These are phyloP conservation scores for Ophiocordyceps camponoti-floridani DNA, from an alignment of 2,329 filamentous ascomycete genomes.

Conservation along the genomic window DNA sequence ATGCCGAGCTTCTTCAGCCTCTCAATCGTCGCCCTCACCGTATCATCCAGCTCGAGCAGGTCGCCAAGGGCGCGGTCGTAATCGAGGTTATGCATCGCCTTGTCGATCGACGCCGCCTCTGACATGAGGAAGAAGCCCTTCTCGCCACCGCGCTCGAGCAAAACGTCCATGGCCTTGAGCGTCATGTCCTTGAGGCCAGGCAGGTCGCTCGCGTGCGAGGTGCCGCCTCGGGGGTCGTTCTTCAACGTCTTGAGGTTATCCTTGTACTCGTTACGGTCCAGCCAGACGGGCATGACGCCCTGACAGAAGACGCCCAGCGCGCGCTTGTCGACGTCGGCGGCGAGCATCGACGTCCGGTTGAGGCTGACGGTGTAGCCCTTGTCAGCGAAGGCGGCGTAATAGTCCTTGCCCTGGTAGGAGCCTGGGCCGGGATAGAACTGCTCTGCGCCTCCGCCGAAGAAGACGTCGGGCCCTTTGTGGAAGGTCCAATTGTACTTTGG, in stretches of 20 bases:
- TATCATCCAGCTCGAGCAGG: constrained; percentile 72
- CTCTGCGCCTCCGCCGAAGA: constrained; percentile 69
- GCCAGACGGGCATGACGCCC: constrained; percentile 64
- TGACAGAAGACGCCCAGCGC: constrained; percentile 64
- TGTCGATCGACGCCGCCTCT: constrained; percentile 72
- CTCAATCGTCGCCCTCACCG: constrained; percentile 54
- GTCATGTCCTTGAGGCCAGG: constrained; percentile 84
- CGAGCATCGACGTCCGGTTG: constrained; percentile 55
- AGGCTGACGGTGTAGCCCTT: constrained; percentile 53
- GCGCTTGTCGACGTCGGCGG: constrained; percentile 37
- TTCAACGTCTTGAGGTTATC: constrained; percentile 47
- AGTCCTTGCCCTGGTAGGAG: constrained; percentile 55
- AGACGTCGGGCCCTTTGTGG: constrained; percentile 58
- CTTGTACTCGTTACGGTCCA: constrained; percentile 68
- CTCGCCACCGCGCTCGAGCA: constrained; percentile 46
- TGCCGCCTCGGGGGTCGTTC: constrained; percentile 51
- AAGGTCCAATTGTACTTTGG: constrained; percentile 70
- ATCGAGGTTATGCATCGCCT: constrained; percentile 76
- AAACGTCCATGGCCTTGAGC: constrained; percentile 65
- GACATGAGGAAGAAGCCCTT: constrained; percentile 79
- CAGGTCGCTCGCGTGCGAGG: constrained; percentile 49
- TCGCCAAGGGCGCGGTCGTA: constrained; percentile 76
- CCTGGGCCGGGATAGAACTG: constrained; percentile 51
- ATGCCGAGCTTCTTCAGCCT: constrained; percentile 48
- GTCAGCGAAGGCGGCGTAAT: constrained; percentile 60